Base-by-base conservation (phyloP, 1,284 basidiomycete genomes). In the Acaromyces ingoldii region DNA sequence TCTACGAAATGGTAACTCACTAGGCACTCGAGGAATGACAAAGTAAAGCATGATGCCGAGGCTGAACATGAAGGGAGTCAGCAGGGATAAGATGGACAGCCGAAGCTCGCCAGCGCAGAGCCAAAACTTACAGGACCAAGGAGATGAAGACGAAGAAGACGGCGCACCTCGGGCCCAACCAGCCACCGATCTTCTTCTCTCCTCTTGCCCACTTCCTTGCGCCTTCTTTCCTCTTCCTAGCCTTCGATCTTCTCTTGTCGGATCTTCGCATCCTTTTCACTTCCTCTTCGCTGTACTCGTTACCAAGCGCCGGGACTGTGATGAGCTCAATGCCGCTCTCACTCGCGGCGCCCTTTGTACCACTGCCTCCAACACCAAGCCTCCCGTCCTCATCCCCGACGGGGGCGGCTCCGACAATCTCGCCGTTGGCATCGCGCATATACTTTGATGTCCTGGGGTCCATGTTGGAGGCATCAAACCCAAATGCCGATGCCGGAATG, bases 291-390 rank as follows among this genome's bases (percentile, higher is more conserved):
- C 65, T 63, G 49, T 55, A 71, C 41, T 71, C 69, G 25, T 54
- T 52, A 25, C 69, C 69, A 6, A 71, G 55, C 1, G 65, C 69
- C n/a, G 69, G 67, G 11, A 71, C 69, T 19, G 69, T 71, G 56
- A 70, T 63, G 51, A 71, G 60, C 42, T 71, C 69, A 53, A 71
- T 70, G 15, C 63, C 65, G 1, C 57, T 40, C 26, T 53, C 51
- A 9, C 7, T 30, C 29, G n/a, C n/a, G n/a, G n/a, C n/a, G n/a
- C n/a, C n/a, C n/a, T n/a, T n/a, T n/a, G n/a, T n/a, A n/a, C n/a
- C n/a, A n/a, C n/a, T n/a, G n/a, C n/a, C n/a, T n/a, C n/a, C n/a
- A n/a, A n/a, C n/a, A n/a, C n/a, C n/a, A n/a, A n/a, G n/a, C n/a
- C n/a, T n/a, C n/a, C n/a, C n/a, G n/a, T n/a, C n/a, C n/a, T n/a